Percentiles rank a stretch among this genome's conserved stretches.
These are phyloP conservation scores for Fusarium musae DNA, from an alignment of 2,329 filamentous ascomycete genomes.

Conservation along the genomic window DNA sequence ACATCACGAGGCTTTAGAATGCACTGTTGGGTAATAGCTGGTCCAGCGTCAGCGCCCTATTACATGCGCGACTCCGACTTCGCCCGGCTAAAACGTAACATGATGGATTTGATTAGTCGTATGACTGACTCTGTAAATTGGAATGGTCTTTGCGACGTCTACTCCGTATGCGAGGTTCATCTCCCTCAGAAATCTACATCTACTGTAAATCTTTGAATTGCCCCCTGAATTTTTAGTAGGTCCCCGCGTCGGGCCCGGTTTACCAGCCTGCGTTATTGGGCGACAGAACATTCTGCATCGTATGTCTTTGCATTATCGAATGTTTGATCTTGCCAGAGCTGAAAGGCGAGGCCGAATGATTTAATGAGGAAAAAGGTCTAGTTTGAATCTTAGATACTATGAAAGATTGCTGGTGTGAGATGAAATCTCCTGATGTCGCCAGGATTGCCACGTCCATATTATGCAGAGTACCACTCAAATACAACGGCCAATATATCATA, in stretches of 20 bases:
- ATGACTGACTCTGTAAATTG: slow-evolving; percentile 33
- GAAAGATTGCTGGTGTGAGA: slow-evolving; percentile 4
- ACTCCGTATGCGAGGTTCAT: slow-evolving; percentile 15
- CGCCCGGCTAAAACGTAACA: slow-evolving; percentile 37
- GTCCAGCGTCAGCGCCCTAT: slow-evolving; percentile 27
- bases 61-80: slow-evolving; percentile 32
- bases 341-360: background rate
- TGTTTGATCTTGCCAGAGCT: slow-evolving; percentile 4
- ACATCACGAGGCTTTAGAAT: slow-evolving; percentile 30
- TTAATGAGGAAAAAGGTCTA: background rate
- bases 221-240: slow-evolving; percentile 17
- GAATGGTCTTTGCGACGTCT: slow-evolving; percentile 17
- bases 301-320: slow-evolving; percentile 23
- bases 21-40: slow-evolving; percentile 41
- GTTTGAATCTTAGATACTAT: background rate
- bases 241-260: slow-evolving; percentile 22
- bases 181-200: slow-evolving; percentile 15
- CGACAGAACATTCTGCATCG: slow-evolving; percentile 22
- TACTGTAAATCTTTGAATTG: slow-evolving; percentile 10
- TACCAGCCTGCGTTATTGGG: slow-evolving; percentile 31
- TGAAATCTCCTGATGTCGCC: background rate
- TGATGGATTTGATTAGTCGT: slow-evolving; percentile 38
- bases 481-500: background rate
- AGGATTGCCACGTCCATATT: background rate
- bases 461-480: background rate